Base-by-base conservation (phyloP, 1,139 yeast genomes). In the Geotrichum citri-aurantii region DNA sequence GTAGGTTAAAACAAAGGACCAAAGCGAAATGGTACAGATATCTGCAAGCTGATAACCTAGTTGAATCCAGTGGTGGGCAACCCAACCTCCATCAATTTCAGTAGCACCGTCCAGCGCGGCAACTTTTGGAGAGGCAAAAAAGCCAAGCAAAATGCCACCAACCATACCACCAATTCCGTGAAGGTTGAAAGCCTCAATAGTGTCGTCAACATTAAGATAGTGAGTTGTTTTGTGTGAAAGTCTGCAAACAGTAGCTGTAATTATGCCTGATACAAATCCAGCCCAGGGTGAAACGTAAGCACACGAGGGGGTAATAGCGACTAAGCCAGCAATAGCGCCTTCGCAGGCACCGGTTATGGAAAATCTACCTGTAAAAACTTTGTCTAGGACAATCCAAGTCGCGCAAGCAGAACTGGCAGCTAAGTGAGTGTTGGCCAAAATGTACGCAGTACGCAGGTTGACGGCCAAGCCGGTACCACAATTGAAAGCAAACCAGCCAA, bases 111-210 rank as follows among this genome's bases (percentile, higher is more conserved):
- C 98, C 71, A 91, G 86, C 11, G 97, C 97, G 64, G 92, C 81
- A 56, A 93, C 95, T 71, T 90, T 85, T 60, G 87, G 81, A 6
- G 92, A 88, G 12, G 91, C 97, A 69, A 93, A 91, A 3, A 93
- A 70, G 0, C 91, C 97, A 71, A 91, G 91, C 75, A 90, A 90
- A 17, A 93, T 62, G 53, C 92, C 79, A 0, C 99, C 98, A 54
- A 93, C 81, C 54, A 91, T 80, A 48, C 99, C 99, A 0, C 98
- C 98, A 68, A 93, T 81, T 57, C 97, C 98, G 85, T 93, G 99
- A 83, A 92, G 98, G 29, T 98, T 98, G 71, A 93, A 81, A 55
- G 92, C 86, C 85, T 93, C 98, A 68, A 93, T 79, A 3, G 97
- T 85, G 74, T 93, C 99, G 72, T 93, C 98, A 60, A 91, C 92